These are phyloP conservation scores for Colletotrichum noveboracense DNA, from an alignment of 2,329 filamentous ascomycete genomes.

Conservation along the genomic window DNA sequence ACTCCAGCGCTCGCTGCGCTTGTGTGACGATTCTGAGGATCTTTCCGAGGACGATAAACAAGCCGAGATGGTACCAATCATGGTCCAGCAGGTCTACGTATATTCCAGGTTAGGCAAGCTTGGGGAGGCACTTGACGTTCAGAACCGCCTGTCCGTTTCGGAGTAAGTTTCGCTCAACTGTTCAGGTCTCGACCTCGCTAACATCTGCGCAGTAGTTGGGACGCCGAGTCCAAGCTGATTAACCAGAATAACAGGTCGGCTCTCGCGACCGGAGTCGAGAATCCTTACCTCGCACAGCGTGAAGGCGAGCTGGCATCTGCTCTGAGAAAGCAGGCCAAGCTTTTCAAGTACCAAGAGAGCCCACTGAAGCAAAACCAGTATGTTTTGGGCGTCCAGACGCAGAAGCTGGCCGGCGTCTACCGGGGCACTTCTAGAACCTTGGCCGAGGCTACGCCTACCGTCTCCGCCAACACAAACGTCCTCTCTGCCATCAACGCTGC, in stretches of 20 bases:
- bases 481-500: constrained; percentile 69
- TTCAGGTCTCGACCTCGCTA: constrained; percentile 25
- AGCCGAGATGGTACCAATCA: constrained; percentile 76
- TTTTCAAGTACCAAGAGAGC: constrained; percentile 72
- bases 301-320: constrained; percentile 60
- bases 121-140: constrained; percentile 68
- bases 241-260: constrained; percentile 67
- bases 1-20: constrained; percentile 70
- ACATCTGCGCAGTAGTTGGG: constrained; percentile 60
- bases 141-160: constrained; percentile 63
- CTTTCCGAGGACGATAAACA: constrained; percentile 76
- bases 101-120: constrained; percentile 69
- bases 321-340: constrained; percentile 62
- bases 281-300: constrained; percentile 73
- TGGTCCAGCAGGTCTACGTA: constrained; percentile 78
- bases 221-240: constrained; percentile 69
- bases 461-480: constrained; percentile 38
- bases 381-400: constrained; percentile 67
- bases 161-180: constrained; percentile 53
- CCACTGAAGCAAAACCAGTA: constrained; percentile 65
- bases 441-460: constrained; percentile 29
- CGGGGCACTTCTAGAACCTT: constrained; percentile 50
- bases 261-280: constrained; percentile 48
- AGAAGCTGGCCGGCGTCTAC: constrained; percentile 70
- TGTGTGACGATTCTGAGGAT: constrained; percentile 78